phyloP scores from a whole-genome alignment of 1,284 basidiomycete genomes.

The Phenoliferia sp. region DNA sequence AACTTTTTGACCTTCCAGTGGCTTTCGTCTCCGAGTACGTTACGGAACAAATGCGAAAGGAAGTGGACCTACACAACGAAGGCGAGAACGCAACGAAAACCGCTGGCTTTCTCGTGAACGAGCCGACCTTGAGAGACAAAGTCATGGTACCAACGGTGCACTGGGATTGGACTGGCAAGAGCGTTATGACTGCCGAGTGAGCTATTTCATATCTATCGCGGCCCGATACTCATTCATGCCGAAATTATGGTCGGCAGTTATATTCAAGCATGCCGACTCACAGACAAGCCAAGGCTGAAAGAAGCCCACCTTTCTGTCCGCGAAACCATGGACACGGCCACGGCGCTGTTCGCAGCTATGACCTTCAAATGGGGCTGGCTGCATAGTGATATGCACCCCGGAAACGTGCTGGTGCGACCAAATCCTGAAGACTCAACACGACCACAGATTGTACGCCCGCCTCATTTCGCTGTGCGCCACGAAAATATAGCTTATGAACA shows the following conservation, averaged over 20 bases:
- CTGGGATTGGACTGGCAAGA: conserved; percentile 64
- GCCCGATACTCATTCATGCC: neutral
- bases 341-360: conserved; percentile 69
- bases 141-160: conserved; percentile 77
- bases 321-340: conserved; percentile 67
- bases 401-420: conserved; percentile 76
- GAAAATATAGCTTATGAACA: neutral
- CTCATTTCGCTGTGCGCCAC: neutral
- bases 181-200: conserved; percentile 76
- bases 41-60: conserved; percentile 69
- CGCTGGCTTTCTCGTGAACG: conserved; percentile 55
- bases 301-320: conserved; percentile 48
- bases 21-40: conserved; percentile 75
- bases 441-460: conserved; percentile 63
- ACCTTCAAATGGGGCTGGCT: conserved; percentile 80
- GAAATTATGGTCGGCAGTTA: conserved; percentile 18
- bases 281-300: conserved; percentile 53
- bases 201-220: conserved; percentile 40
- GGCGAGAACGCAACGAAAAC: conserved; percentile 61
- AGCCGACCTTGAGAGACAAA: conserved; percentile 61
- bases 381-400: conserved; percentile 42
- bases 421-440: conserved; percentile 55
- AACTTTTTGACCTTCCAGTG: conserved; percentile 63
- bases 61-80: conserved; percentile 74
- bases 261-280: conserved; percentile 47